Base-by-base conservation (phyloP, 2,329 filamentous ascomycete species). In the Dactylellina parvicollis region DNA sequence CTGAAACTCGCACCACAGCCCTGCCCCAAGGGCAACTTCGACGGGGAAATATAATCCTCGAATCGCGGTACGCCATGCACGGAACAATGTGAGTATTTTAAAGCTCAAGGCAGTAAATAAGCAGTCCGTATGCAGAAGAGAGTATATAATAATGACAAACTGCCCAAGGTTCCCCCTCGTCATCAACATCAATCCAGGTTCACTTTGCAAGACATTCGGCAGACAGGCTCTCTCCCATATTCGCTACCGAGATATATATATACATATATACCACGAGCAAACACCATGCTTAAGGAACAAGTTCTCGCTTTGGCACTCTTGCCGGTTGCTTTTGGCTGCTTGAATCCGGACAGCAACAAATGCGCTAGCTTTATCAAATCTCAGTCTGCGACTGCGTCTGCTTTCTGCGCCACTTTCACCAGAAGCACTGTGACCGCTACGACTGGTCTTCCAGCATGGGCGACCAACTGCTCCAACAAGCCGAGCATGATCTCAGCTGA, bases 371-470 rank as follows among this genome's bases (percentile, higher is more conserved):
- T 78, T 60, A 80, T 80, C 74, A 78, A 78, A 26, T 77, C 77
- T 14, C 76, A 80, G 40, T 34, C 69, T 3, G 79, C 79, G 26
- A 79, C 78, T 1, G 79, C 79, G 2, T 80, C 79, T 0, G 50
- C 79, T 10, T 80, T 80, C 72, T 80, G 79, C 52, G 78, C 78
- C 12, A 80, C 79, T 4, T 80, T 80, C 69, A 80, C 79, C 8
- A 74, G 76, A 67, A 75, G 69, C 49, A 74, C 42, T 3, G 66
- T 75, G 8, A 76, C 66, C 3, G 64, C 67, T 4, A 67, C 70
- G 12, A 75, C 59, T 24, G 74, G 47, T 26, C 7, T 74, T 70
- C 22, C 81, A 82, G 50, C 85, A 83, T 80, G 84, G 85, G 64
- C 80, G 84, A 22, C 84, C 83, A 22, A 82, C 22, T 72, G 67